Percentiles rank a stretch among this genome's conserved stretches.
These are phyloP conservation scores for Debaryomyces castellii DNA, from an alignment of 805 yeast genomes.

Conservation along the genomic window DNA sequence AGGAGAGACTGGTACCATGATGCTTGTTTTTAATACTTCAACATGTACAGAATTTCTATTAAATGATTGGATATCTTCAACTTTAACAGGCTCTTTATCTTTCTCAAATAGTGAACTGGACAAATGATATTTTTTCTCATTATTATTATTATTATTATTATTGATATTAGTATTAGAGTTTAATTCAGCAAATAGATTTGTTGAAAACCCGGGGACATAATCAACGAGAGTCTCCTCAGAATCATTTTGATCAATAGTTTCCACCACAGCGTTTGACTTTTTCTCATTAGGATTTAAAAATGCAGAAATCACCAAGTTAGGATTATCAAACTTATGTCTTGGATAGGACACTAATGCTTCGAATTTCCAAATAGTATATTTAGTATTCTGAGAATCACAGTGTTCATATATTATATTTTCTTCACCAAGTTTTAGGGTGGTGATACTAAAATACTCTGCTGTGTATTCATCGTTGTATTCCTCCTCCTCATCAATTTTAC, in stretches of 20 bases:
- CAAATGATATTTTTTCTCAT: not conserved
- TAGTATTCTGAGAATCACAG: conserved; percentile 2
- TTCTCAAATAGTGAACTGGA: not conserved
- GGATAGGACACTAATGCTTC: conserved; percentile 30
- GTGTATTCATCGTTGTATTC: not conserved
- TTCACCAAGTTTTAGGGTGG: conserved; percentile 2
- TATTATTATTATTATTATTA: too few relatives aligned
- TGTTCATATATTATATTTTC: conserved; percentile 12
- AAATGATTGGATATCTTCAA: not conserved
- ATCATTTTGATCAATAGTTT: not conserved
- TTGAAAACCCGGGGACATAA: conserved; percentile 14
- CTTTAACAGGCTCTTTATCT: not conserved
- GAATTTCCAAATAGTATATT: conserved; percentile 28
- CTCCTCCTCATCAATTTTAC: not conserved
- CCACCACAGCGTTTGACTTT: not conserved
- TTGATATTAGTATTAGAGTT: too few relatives aligned
- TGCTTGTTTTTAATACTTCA: conserved; percentile 7
- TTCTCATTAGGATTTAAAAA: conserved; percentile 12
- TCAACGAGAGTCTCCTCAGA: conserved; percentile 12
- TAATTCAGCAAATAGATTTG: conserved; percentile 16
- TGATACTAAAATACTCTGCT: conserved; percentile 5
- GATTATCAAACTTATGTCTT: conserved; percentile 24
- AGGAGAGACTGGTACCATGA: conserved; percentile 28
- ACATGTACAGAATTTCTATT: not conserved
- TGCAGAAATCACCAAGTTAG: conserved; percentile 22